Percentiles rank a stretch among this genome's conserved stretches.
phyloP scores from a whole-genome alignment of 1,284 basidiomycete genomes.

The Trichosporon sp. region DNA sequence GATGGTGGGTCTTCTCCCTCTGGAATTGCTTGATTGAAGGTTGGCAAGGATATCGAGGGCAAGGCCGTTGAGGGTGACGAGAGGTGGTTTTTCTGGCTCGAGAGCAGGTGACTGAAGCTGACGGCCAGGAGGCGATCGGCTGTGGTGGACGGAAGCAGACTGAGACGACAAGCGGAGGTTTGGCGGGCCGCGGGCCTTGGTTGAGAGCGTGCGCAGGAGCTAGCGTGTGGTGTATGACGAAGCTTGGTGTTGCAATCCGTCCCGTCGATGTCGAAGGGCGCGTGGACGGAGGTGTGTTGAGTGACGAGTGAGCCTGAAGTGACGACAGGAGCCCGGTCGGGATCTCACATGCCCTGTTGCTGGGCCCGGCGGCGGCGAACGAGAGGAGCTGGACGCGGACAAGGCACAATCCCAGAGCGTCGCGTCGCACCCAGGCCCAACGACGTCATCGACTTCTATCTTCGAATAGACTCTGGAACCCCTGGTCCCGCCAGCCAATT shows the following conservation, averaged over 20 bases:
- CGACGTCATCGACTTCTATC: neutral
- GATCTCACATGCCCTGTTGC: neutral
- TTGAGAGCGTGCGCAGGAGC: neutral
- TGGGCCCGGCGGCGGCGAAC: neutral
- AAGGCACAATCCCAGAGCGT: neutral
- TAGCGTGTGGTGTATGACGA: neutral
- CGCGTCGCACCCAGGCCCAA: neutral
- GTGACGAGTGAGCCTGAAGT: neutral
- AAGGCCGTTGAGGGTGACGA: neutral
- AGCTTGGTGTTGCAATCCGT: neutral
- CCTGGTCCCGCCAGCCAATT: neutral
- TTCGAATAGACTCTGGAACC: neutral
- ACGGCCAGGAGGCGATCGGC: neutral
- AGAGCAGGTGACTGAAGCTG: neutral
- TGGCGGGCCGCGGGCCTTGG: too few species aligned
- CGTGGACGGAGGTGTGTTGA: neutral
- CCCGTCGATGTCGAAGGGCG: neutral
- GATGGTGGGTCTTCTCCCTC: neutral
- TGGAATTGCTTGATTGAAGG: neutral
- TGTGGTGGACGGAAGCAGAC: neutral
- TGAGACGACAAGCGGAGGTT: neutral
- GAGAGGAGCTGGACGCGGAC: neutral
- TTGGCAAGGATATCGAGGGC: neutral
- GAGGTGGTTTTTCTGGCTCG: neutral
- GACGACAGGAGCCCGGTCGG: neutral